These are phyloP conservation scores for Tuber microsphaerosporum DNA, from an alignment of 495 filamentous ascomycete species.

Conservation along the genomic window DNA sequence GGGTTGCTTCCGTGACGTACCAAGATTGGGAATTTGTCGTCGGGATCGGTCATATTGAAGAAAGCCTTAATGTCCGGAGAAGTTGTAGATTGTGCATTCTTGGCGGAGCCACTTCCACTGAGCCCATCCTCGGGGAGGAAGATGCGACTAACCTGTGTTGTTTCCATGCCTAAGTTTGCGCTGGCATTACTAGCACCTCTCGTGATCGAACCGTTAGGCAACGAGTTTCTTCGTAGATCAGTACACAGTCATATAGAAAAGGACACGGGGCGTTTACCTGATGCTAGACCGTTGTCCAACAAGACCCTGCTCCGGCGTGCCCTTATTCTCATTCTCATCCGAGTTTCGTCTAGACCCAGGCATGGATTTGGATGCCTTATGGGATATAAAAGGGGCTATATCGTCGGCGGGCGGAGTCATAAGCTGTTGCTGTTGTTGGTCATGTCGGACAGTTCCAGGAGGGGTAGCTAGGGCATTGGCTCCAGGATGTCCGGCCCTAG, in stretches of 20 bases:
- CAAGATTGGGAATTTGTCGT: conserved; percentile 78
- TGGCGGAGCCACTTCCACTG: conserved; percentile 47
- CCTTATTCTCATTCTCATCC: conserved; percentile 67
- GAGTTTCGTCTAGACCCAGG: conserved; percentile 79
- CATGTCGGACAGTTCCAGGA: conserved; percentile 65
- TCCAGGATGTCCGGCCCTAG: conserved; percentile 26
- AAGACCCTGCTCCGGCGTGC: conserved; percentile 56
- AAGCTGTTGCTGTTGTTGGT: conserved; percentile 56
- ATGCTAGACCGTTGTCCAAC: conserved; percentile 60
- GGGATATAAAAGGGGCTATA: conserved; percentile 49
- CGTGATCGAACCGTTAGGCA: conserved; percentile 38
- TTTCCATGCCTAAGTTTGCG: neutral
- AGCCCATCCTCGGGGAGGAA: conserved; percentile 84
- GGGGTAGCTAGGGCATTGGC: conserved; percentile 52
- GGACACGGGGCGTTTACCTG: conserved; percentile 16
- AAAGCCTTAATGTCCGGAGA: conserved; percentile 59
- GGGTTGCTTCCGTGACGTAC: conserved; percentile 62
- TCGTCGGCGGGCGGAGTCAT: conserved; percentile 48
- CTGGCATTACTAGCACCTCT: conserved; percentile 12
- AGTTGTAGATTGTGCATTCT: conserved; percentile 50
- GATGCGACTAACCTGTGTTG: conserved; percentile 30
- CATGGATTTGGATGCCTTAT: conserved; percentile 68
- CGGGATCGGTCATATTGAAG: conserved; percentile 63
- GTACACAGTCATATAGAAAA: conserved; percentile 4
- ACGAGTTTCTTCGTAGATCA: conserved; percentile 33